A percentile compares a stretch with the other conserved stretches of the same genome.
phyloP scores from a whole-genome alignment of 805 yeast species.

The Spathaspora hagerdaliae region DNA sequence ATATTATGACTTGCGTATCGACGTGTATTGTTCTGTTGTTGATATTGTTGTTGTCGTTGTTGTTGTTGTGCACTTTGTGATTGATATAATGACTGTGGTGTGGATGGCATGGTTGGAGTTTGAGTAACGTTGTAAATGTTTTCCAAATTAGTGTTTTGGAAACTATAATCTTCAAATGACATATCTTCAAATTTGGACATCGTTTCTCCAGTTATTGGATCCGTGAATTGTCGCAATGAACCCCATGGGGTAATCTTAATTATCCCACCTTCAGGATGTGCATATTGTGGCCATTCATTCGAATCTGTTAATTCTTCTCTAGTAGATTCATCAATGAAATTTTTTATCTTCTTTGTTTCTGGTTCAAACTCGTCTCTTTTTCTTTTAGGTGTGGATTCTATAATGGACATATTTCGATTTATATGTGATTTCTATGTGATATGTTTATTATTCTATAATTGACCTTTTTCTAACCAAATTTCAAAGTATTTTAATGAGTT shows the following conservation, averaged over 20 bases:
- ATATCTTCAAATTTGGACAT: conserved; percentile 47
- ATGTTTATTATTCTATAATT: too few species aligned
- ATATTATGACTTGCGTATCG: conserved; percentile 4
- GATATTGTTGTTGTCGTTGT: not conserved
- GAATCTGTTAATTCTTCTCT: conserved; percentile 14
- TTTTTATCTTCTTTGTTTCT: conserved; percentile 14
- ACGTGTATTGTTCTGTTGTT: conserved; percentile 1
- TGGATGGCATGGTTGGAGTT: conserved; percentile 14
- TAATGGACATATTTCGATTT: not conserved
- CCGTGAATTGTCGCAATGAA: conserved; percentile 45
- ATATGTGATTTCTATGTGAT: not conserved
- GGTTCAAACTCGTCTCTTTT: conserved; percentile 10
- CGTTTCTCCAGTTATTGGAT: conserved; percentile 40
- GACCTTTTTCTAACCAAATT: too few species aligned
- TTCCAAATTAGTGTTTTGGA: not conserved
- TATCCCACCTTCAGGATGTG: conserved; percentile 60
- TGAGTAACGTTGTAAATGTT: conserved; percentile 1
- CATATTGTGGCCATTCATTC: conserved; percentile 52
- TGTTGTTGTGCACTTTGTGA: not conserved
- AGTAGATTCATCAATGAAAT: conserved; percentile 12
- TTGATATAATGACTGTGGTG: conserved; percentile 19
- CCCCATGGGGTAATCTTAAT: conserved; percentile 64
- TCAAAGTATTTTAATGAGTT: too few species aligned
- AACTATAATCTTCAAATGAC: conserved; percentile 21
- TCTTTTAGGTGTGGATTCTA: conserved; percentile 11